Percentiles rank a stretch among this genome's conserved stretches.
These are phyloP conservation scores for Lophiotrema nucula DNA, from an alignment of 495 filamentous ascomycete genomes.

Conservation along the genomic window DNA sequence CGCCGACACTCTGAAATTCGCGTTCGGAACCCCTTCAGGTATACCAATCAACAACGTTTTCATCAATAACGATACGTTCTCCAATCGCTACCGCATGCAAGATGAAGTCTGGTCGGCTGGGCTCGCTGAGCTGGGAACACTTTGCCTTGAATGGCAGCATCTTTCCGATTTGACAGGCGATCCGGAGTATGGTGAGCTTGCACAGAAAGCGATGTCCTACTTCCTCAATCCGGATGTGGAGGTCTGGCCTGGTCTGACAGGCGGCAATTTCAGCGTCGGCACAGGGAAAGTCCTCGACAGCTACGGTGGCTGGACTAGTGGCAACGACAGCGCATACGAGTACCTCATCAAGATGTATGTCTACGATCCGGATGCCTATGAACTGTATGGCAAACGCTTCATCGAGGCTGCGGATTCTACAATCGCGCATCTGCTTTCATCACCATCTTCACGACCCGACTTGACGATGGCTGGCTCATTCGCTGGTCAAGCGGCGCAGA, in stretches of 20 bases:
- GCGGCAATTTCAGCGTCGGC: conserved; percentile 62
- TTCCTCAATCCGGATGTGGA: conserved; percentile 65
- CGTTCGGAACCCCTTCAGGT: conserved; percentile 73
- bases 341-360: conserved; percentile 93
- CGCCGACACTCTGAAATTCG: conserved; percentile 70
- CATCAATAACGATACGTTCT: conserved; percentile 47
- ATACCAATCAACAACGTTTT: conserved; percentile 73
- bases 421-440: conserved; percentile 68
- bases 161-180: conserved; percentile 75
- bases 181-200: conserved; percentile 60
- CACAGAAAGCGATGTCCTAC: conserved; percentile 69
- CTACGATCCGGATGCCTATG: conserved; percentile 69
- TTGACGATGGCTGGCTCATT: conserved; percentile 73
- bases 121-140: conserved; percentile 38
- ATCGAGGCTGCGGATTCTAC: conserved; percentile 72
- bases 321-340: conserved; percentile 82
- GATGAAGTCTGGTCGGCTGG: conserved; percentile 31
- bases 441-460: conserved; percentile 67
- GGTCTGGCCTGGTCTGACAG: conserved; percentile 78
- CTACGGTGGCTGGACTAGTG: conserved; percentile 78
- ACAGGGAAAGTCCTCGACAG: conserved; percentile 65
- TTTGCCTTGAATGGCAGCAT: conserved; percentile 80
- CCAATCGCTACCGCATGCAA: conserved; percentile 3
- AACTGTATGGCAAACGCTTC: conserved; percentile 53
- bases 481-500: conserved; percentile 45